These are phyloP conservation scores for Ophiosphaerella narmari DNA, from an alignment of 2,329 filamentous ascomycete species.

Conservation along the genomic window DNA sequence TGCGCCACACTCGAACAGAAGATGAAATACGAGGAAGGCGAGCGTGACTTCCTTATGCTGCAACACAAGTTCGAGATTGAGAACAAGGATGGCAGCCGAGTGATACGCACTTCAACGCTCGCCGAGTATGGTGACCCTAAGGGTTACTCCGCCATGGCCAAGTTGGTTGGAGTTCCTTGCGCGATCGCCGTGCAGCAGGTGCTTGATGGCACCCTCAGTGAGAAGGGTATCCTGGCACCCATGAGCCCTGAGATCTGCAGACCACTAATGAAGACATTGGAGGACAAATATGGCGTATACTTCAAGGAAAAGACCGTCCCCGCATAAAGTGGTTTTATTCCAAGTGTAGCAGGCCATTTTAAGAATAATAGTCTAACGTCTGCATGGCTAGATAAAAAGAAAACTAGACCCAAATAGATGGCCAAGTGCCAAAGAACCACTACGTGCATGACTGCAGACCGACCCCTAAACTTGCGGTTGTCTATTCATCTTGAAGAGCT, in stretches of 20 bases:
- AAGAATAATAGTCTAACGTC: no score
- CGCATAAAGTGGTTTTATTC: constrained; percentile 14
- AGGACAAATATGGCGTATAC: constrained; percentile 76
- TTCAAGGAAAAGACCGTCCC: constrained; percentile 68
- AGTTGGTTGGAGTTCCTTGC: constrained; percentile 76
- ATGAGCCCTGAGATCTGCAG: constrained; percentile 73
- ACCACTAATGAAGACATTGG: constrained; percentile 76
- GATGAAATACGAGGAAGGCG: constrained; percentile 82
- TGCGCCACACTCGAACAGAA: constrained; percentile 88
- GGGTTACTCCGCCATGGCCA: constrained; percentile 84
- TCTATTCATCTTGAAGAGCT: no score
- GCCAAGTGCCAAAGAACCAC: no score
- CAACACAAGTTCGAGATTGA: constrained; percentile 87
- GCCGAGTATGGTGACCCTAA: constrained; percentile 79
- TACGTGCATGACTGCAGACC: no score
- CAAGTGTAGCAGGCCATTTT: no score
- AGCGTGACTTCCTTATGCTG: constrained; percentile 81
- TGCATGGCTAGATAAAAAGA: constrained; percentile 24
- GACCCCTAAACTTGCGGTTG: no score
- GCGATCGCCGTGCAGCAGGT: constrained; percentile 77
- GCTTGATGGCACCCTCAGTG: constrained; percentile 71
- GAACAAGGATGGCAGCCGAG: constrained; percentile 74
- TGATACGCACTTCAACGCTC: constrained; percentile 81
- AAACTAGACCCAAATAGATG: not conserved
- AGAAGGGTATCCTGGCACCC: constrained; percentile 77